phyloP scores from a whole-genome alignment of 2,329 filamentous ascomycete species.

The Alternaria consortialis region DNA sequence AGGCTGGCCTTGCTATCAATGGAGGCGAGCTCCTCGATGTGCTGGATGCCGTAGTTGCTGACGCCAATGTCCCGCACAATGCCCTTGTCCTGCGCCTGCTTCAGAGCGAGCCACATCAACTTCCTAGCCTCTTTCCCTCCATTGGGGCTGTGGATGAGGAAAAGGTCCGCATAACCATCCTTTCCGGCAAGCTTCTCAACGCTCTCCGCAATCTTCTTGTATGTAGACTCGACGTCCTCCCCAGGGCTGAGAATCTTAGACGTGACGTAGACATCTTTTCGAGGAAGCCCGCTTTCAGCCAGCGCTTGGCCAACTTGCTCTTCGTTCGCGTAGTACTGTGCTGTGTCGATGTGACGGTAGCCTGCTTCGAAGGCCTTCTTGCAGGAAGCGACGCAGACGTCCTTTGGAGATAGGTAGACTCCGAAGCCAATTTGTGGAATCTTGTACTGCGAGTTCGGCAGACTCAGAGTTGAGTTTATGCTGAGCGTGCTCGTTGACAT shows the following conservation, averaged over 20 bases:
- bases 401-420: slow-evolving; percentile 68
- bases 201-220: slow-evolving; percentile 67
- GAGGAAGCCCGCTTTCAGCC: slow-evolving; percentile 63
- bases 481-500: slow-evolving; percentile 42
- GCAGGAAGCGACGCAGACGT: slow-evolving; percentile 66
- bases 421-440: slow-evolving; percentile 77
- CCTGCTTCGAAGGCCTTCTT: slow-evolving; percentile 65
- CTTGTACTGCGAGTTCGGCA: slow-evolving; percentile 59
- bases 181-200: slow-evolving; percentile 66
- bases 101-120: slow-evolving; percentile 72
- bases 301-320: slow-evolving; percentile 71
- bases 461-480: slow-evolving; percentile 60
- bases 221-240: slow-evolving; percentile 65
- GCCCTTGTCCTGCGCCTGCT: slow-evolving; percentile 67
- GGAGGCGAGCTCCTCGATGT: slow-evolving; percentile 73
- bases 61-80: slow-evolving; percentile 73
- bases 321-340: slow-evolving; percentile 76
- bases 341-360: slow-evolving; percentile 73
- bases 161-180: slow-evolving; percentile 73
- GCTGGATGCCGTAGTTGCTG: slow-evolving; percentile 73
- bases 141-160: slow-evolving; percentile 73
- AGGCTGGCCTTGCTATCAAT: slow-evolving; percentile 71
- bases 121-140: slow-evolving; percentile 64
- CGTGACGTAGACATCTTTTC: slow-evolving; percentile 72
- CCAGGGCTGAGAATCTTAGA: slow-evolving; percentile 71